Evolutionary conservation across 1,284 basidiomycete genomes (phyloP), one percentile per base, ranked within the genome.

Genomic region (Cryptococcus amylolentus): DNA sequence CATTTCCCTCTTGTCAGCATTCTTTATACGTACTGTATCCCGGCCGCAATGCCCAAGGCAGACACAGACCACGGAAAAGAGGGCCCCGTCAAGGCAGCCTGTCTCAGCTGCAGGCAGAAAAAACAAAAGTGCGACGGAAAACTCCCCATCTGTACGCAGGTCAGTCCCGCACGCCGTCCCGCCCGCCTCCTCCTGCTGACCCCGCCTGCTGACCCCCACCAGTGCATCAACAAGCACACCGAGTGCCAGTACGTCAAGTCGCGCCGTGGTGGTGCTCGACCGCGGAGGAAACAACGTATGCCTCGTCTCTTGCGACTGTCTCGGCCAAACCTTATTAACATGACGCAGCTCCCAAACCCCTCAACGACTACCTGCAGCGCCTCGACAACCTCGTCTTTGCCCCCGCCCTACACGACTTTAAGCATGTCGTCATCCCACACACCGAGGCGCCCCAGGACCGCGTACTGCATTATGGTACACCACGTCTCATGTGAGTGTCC

Each of bases 201-300:
- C 23, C 23, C 23, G 45, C 20, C 20, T n/a, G n/a, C n/a, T 28
- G n/a, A n/a, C 41, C 5, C 45, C 27, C 42, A 3, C 8, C 37
- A 37, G 72, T 78, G 77, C 56, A 37, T 53, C 9, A 69, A 66
- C 48, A 76, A 76, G 59, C 61, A 64, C 4, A 54, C 72, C 12
- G 70, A 73, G 49, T 78, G 77, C 57, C 70, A 75, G 37, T 78
- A 70, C 57, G 75, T 78, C 58, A 78, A 77, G 64, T 76, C 73
- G 18, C 64, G 71, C 40, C 62, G 77, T 39, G 77, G 76, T 8
- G 77, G 77, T 7, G 73, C 76, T 2, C 67, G 77, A 56, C 77
- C 74, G 67, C 72, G 73, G 58, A 66, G 68, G 27, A 51, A 57
- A 64, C 63, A 13, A 12, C n/a, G 31, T 26, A 13, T 39, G 18